Percentiles rank a stretch among this genome's conserved stretches.
phyloP scores from a whole-genome alignment of 2,329 filamentous ascomycete genomes.

The Seiridium cupressi region DNA sequence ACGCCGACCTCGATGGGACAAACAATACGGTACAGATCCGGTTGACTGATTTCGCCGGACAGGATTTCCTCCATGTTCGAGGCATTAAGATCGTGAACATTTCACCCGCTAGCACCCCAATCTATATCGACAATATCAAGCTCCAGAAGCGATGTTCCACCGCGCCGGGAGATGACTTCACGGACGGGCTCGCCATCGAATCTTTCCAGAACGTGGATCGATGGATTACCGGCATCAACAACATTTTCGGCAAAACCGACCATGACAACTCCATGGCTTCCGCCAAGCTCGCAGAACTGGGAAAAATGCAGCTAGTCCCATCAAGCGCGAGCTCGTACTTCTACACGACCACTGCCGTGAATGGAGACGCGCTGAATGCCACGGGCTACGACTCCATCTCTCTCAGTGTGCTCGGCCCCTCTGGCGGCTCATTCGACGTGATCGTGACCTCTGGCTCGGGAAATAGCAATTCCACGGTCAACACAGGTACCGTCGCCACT shows the following conservation, averaged over 20 bases:
- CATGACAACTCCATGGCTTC: not conserved
- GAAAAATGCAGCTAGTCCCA: not conserved
- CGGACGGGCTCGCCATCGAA: not conserved
- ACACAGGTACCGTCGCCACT: not conserved
- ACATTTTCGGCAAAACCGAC: slow-evolving; percentile 1
- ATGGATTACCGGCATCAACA: not conserved
- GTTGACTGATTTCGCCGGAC: not conserved
- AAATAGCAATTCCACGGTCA: not conserved
- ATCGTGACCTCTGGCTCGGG: not conserved
- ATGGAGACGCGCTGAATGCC: not conserved
- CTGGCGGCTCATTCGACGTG: not conserved
- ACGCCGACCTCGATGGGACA: not conserved
- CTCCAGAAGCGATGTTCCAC: not conserved
- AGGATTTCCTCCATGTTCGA: not conserved
- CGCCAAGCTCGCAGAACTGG: not conserved
- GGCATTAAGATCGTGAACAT: not conserved
- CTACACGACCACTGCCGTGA: not conserved
- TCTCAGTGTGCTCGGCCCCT: not conserved
- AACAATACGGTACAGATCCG: not conserved
- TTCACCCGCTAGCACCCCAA: not conserved
- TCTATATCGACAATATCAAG: not conserved
- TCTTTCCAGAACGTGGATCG: slow-evolving; percentile 1
- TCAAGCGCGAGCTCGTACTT: not conserved
- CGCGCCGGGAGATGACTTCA: not conserved
- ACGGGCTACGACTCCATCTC: not conserved